A percentile compares a stretch with the other conserved stretches of the same genome.
phyloP scores from a whole-genome alignment of 306 rosid genomes.

The Purshia tridentata region DNA sequence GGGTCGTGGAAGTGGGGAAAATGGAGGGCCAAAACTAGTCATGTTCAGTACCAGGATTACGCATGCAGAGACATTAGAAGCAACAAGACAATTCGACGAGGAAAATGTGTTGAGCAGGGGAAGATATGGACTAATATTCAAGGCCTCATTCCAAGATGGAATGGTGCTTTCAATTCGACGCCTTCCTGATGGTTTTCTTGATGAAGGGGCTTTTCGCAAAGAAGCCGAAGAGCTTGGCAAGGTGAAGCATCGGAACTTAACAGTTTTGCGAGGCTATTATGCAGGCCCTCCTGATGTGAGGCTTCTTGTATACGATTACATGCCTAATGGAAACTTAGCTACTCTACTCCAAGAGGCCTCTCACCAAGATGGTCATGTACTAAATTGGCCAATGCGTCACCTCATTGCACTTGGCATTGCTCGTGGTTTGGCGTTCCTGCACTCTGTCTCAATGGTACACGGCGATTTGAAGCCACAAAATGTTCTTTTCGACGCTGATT shows the following conservation, averaged over 20 bases:
- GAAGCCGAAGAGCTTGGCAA: conserved; percentile 75
- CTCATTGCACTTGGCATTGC: conserved; percentile 83
- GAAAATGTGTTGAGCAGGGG: conserved; percentile 83
- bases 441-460: conserved; percentile 61
- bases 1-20: conserved; percentile 65
- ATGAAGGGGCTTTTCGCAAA: conserved; percentile 54
- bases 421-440: conserved; percentile 68
- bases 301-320: conserved; percentile 75
- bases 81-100: conserved; percentile 83
- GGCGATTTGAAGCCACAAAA: conserved; percentile 80
- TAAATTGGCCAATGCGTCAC: conserved; percentile 96
- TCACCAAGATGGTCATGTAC: conserved; percentile 84
- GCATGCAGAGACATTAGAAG: conserved; percentile 70
- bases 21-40: conserved; percentile 75
- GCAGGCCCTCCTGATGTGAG: conserved; percentile 73
- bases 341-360: conserved; percentile 83
- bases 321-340: conserved; percentile 84
- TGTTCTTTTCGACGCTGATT: conserved; percentile 83
- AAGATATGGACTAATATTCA: conserved; percentile 65
- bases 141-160: conserved; percentile 72
- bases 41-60: conserved; percentile 78
- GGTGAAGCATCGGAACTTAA: conserved; percentile 72
- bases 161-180: conserved; percentile 79
- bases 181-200: conserved; percentile 45
- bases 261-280: conserved; percentile 72